phyloP scores from a whole-genome alignment of 2,329 filamentous ascomycete genomes.

The Teratosphaeria zuluensis region DNA sequence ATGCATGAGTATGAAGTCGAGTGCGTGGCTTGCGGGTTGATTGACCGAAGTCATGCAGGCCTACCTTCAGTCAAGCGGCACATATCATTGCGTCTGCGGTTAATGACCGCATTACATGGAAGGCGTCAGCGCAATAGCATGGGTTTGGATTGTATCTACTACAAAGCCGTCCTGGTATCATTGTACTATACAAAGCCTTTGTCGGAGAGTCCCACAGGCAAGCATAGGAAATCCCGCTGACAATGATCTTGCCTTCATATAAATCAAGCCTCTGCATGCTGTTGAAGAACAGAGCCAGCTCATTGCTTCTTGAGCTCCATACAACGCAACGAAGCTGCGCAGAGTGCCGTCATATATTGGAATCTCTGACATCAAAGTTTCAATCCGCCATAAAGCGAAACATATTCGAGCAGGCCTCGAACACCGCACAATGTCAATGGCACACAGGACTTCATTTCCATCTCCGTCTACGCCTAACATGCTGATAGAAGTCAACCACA shows the following conservation, averaged over 20 bases:
- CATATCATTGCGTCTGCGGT: too few species aligned
- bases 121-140: too few species aligned
- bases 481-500: not conserved
- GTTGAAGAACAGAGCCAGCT: not conserved
- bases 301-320: too few species aligned
- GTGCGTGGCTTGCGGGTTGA: too few species aligned
- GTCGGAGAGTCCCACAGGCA: not conserved
- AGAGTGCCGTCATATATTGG: not conserved
- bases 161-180: not conserved
- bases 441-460: not conserved
- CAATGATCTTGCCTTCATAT: not conserved
- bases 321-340: not conserved
- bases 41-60: too few species aligned
- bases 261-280: not conserved
- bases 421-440: not conserved
- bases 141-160: too few species aligned
- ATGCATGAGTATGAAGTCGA: too few species aligned
- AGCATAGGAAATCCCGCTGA: not conserved
- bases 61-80: too few species aligned
- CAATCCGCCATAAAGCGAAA: not conserved
- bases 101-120: too few species aligned
- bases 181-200: not conserved
- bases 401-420: not conserved
- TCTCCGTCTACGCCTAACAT: too few species aligned
- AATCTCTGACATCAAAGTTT: not conserved